Evolutionary conservation across 768 basidiomycete genomes (phyloP).

Genomic region (Xerocomellus dryophilus): DNA sequence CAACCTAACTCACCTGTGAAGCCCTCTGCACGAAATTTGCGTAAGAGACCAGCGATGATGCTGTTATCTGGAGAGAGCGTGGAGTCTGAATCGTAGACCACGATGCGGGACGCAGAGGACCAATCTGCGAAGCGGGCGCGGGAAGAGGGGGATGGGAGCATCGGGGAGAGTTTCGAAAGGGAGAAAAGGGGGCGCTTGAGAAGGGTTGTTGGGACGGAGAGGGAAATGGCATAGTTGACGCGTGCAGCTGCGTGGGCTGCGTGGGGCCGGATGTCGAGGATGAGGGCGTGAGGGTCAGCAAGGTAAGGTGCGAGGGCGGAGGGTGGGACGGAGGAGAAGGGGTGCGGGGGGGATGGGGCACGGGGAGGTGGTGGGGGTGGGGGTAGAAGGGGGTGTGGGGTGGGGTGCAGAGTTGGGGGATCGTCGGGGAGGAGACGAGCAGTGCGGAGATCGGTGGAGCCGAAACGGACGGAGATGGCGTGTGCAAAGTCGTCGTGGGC

Average conservation of each 20-base stretch:
- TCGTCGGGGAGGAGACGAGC: slow-evolving; percentile 35
- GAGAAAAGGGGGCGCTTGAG: slow-evolving; percentile 89
- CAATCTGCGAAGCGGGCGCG: slow-evolving; percentile 60
- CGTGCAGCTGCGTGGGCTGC: slow-evolving; percentile 67
- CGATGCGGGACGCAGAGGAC: slow-evolving; percentile 55
- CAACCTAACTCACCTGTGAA: slow-evolving; percentile 66
- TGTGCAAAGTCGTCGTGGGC: slow-evolving; percentile 48
- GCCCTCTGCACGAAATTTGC: slow-evolving; percentile 67
- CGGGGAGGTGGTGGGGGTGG: neutral
- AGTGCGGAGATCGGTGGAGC: slow-evolving; percentile 35
- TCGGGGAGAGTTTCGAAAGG: slow-evolving; percentile 68
- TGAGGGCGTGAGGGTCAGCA: slow-evolving; percentile 44
- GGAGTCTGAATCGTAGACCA: slow-evolving; percentile 88
- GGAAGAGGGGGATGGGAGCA: slow-evolving; percentile 66
- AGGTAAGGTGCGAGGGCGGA: slow-evolving; percentile 32
- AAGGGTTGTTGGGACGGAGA: slow-evolving; percentile 91
- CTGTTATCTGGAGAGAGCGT: slow-evolving; percentile 53
- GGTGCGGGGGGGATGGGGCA: slow-evolving; percentile 5
- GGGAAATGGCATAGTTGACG: slow-evolving; percentile 67
- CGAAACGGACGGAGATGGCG: slow-evolving; percentile 50
- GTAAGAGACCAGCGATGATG: slow-evolving; percentile 69
- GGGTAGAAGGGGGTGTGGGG: slow-evolving; percentile 6
- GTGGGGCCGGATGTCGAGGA: slow-evolving; percentile 89
- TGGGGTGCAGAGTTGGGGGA: slow-evolving; percentile 13
- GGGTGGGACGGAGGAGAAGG: slow-evolving; percentile 28